Evolutionary conservation across 1,139 yeast genomes (phyloP), one percentile per base, ranked within the genome.

Genomic region (Pichia sp.): DNA sequence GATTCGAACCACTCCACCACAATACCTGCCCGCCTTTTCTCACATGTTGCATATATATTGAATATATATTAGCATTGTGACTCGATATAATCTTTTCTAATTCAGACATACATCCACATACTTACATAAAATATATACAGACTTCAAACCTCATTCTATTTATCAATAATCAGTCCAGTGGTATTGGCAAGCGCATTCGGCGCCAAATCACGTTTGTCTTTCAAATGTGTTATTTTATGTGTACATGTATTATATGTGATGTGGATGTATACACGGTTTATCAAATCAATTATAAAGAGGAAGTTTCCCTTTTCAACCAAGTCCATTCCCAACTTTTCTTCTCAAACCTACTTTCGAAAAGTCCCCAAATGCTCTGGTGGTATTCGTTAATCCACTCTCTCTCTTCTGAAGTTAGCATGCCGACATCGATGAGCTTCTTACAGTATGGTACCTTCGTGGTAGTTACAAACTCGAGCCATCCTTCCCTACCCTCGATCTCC

Each of bases 361-460:
- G 77, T 16, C 76, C 69, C 82, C 87, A 84, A 44, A 91, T 80
- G 31, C 67, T 67, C 18, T 67, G 60, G 64, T 91, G 96, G 66
- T 89, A 90, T 2, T 68, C 65, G 64, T 95, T 83, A 56, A 93
- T 72, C 82, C 87, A 83, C 3, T 68, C 60, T 57, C 73, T 78
- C 67, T 93, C 99, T 23, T 79, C 82, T 0, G 64, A 61, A 8
- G 80, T 77, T 60, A 93, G 75, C 66, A 85, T 57, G n/a, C 68
- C 62, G 18, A 65, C 67, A 61, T 87, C 83, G 58, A 87, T 85
- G 66, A 87, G 74, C 54, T 78, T 82, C 56, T 74, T 75, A 67
- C 95, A 86, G 67, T 86, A 85, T 16, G 99, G 99, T n/a, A 89
- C 97, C 58, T 79, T 69, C 0, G 99, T 93, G 50, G 93, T 75